Conservation (phyloP, 106 monocot species). For the Phalaenopsis aphrodite region DNA sequence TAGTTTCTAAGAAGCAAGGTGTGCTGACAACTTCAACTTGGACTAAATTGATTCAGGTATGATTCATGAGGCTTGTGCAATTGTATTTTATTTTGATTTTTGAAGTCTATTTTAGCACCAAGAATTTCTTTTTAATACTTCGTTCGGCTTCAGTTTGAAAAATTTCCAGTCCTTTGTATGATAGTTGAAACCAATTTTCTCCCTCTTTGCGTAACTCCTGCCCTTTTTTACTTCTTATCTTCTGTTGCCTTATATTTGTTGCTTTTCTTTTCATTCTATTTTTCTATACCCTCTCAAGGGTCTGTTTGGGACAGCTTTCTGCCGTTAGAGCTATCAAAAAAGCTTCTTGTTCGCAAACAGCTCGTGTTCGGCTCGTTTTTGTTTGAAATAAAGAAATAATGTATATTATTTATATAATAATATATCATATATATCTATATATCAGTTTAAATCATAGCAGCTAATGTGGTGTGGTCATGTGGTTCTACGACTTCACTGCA, state of each 20-base stretch:
- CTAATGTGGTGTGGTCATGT: too few relatives aligned
- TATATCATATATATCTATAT: too few relatives aligned
- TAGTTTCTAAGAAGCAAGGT: slow-evolving; percentile 54
- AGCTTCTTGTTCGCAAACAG: too few relatives aligned
- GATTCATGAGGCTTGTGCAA: not conserved
- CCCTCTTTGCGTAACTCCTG: too few relatives aligned
- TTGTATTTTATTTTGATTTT: not conserved
- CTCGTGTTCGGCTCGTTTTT: too few relatives aligned
- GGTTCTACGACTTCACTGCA: too few relatives aligned
- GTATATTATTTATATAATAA: too few relatives aligned
- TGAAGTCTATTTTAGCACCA: not conserved
- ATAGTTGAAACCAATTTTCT: not conserved
- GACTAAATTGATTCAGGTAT: slow-evolving; percentile 60
- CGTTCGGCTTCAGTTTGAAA: not conserved
- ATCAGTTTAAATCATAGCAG: too few relatives aligned
- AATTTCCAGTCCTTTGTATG: not conserved
- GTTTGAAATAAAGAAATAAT: too few relatives aligned
- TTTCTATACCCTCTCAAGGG: not conserved
- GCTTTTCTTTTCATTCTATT: not conserved
- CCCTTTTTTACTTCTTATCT: too few relatives aligned
- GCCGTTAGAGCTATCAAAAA: too few relatives aligned
- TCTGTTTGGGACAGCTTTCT: too few relatives aligned
- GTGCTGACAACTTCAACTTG: slow-evolving; percentile 63
- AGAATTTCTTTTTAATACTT: not conserved
- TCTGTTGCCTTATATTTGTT: not conserved